Percentiles rank a stretch among this genome's conserved stretches.
Conservation (phyloP, 305 asterid genomes). For the Plantago coronopus region DNA sequence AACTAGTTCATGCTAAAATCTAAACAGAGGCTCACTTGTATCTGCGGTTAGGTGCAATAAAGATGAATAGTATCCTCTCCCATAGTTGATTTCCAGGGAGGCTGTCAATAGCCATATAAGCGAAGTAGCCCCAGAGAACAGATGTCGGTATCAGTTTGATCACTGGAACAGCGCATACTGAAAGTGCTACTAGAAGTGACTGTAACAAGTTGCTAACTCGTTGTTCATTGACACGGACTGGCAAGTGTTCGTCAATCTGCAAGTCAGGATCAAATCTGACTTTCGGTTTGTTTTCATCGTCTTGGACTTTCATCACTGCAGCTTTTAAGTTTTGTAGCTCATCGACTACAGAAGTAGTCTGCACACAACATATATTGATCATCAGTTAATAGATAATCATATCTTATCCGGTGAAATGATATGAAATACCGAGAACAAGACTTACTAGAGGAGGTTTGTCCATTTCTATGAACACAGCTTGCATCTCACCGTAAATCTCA, state of each 20-base stretch:
- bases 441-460: slow-evolving; percentile 55
- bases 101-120: slow-evolving; percentile 88
- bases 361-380: not conserved
- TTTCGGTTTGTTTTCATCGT: slow-evolving; percentile 24
- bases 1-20: not conserved
- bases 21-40: slow-evolving; percentile 50
- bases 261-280: slow-evolving; percentile 57
- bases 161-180: slow-evolving; percentile 64
- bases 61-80: slow-evolving; percentile 61
- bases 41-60: slow-evolving; percentile 55
- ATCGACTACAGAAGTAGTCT: slow-evolving; percentile 40
- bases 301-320: slow-evolving; percentile 55
- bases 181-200: slow-evolving; percentile 54
- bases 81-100: slow-evolving; percentile 84
- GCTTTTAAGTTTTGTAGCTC: slow-evolving; percentile 61
- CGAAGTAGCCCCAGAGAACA: slow-evolving; percentile 82
- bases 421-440: not conserved
- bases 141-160: slow-evolving; percentile 73
- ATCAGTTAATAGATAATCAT: not conserved
- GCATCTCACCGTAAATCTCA: slow-evolving; percentile 78
- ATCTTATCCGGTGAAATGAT: not conserved
- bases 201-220: slow-evolving; percentile 76
- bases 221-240: slow-evolving; percentile 82
- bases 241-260: slow-evolving; percentile 57
- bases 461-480: slow-evolving; percentile 62